Base-by-base conservation (phyloP, 371 early-diverging fungal species). In the Ordospora colligata region DNA sequence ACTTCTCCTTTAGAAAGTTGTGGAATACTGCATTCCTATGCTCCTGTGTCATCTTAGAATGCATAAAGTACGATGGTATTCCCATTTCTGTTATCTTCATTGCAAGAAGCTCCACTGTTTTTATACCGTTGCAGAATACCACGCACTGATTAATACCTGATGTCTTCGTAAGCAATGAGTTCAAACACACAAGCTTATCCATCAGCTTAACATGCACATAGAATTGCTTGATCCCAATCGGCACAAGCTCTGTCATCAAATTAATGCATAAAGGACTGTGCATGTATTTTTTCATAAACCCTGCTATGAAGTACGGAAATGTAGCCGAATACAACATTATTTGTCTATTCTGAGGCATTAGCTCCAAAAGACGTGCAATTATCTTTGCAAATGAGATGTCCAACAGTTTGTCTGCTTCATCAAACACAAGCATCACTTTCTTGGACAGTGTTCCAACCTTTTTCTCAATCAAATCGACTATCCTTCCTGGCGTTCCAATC, bases 71-170 rank as follows among this genome's bases (percentile, higher is more conserved):
- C 83, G 95, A 92, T 53, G 94, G 92, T 85, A 93, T 94, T 40
- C 96, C 96, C 21, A 96, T 89, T 69, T 95, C 94, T 7, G 96
- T 81, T 72, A 96, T 95, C 83, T 94, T 95, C 83, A 91, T 91
- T 52, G 95, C 96, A 73, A 97, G 86, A 73, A 93, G 87, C 84
- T 96, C 95, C 8, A 95, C 96, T 42, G 94, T 92, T 85, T 91
- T 90, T 42, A 95, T 93, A 9, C 93, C 92, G 86, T 95, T 96
- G 86, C 95, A 95, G 84, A 96, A 97, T 81, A 97, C 95, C 77
- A 96, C 94, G 67, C 95, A 94, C 87, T 97, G 96, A 84, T 96
- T 95, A 88, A 96, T 91, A 88, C 93, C 92, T 21, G 96, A 89
- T 89, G 83, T 93, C 4, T 92, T 92, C 76, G 96, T 94, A 23